A percentile compares a stretch with the other conserved stretches of the same genome.
Evolutionary conservation across 73 alveolate genomes (phyloP).

Genomic region (Paramecium pentaurelia): DNA sequence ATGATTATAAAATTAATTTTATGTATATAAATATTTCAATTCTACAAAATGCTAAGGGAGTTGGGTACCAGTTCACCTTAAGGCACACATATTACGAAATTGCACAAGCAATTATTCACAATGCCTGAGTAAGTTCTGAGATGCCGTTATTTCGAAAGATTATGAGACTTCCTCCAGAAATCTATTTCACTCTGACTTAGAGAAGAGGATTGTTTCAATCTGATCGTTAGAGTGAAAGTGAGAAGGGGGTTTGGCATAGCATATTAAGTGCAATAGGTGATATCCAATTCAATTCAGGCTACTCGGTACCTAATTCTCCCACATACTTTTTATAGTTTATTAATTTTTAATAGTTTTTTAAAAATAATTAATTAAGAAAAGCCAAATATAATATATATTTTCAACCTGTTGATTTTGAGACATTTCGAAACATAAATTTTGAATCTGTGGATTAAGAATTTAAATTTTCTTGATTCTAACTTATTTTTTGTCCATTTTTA

Average conservation of each 20-base stretch:
- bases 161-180: slow-evolving; percentile 10
- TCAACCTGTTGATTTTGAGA: neutral
- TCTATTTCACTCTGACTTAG: slow-evolving; percentile 2
- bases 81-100: slow-evolving; percentile 24
- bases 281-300: slow-evolving; percentile 10
- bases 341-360: no score
- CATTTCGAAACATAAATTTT: neutral
- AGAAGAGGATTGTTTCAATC: neutral
- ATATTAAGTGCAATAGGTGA: slow-evolving; percentile 34
- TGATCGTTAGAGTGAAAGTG: neutral
- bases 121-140: slow-evolving; percentile 52
- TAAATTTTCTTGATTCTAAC: neutral
- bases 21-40: neutral
- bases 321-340: neutral
- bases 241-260: slow-evolving; percentile 30
- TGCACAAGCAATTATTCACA: neutral
- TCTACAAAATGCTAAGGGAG: neutral
- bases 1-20: neutral
- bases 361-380: neutral
- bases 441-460: neutral
- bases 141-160: slow-evolving; percentile 48
- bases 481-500: neutral
- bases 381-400: neutral
- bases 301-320: slow-evolving; percentile 26
- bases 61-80: slow-evolving; percentile 43